A percentile compares a stretch with the other conserved stretches of the same genome.
Conservation (phyloP, 352 stramenopile species). For the Albugo laibachii region DNA sequence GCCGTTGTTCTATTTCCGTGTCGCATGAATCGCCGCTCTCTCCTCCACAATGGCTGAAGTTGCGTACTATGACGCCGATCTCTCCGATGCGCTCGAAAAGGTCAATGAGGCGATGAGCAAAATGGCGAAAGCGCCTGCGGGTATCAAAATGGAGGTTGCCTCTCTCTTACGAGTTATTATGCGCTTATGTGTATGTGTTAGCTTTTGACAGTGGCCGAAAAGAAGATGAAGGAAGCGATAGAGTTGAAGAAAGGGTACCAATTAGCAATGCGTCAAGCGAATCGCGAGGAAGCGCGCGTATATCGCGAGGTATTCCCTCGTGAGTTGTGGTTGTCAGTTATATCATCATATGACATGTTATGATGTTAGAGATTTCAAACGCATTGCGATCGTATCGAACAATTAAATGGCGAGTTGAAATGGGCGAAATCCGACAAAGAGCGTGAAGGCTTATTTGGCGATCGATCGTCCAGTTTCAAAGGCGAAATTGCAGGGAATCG, state of each 20-base stretch:
- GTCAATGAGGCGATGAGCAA: constrained; percentile 76
- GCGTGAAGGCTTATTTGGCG: constrained; percentile 51
- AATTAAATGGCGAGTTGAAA: constrained; percentile 58
- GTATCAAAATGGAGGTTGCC: constrained; percentile 36
- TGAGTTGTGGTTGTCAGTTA: not conserved
- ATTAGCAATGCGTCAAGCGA: constrained; percentile 51
- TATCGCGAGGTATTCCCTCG: constrained; percentile 39
- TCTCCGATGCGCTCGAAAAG: constrained; percentile 63
- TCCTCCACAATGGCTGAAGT: constrained; percentile 48
- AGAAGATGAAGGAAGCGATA: constrained; percentile 66
- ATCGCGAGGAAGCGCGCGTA: constrained; percentile 33
- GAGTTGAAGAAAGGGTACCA: constrained; percentile 78
- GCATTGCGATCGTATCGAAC: constrained; percentile 51
- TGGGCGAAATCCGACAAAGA: constrained; percentile 67
- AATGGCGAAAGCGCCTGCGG: constrained; percentile 49
- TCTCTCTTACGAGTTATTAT: not conserved
- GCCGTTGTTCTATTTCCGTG: not conserved
- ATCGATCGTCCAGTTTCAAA: constrained; percentile 13
- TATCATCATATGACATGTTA: not conserved
- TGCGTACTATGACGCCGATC: constrained; percentile 73
- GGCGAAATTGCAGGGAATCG: constrained; percentile 20
- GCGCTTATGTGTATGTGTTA: constrained; percentile 7
- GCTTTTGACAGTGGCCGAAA: constrained; percentile 55
- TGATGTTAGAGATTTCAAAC: constrained; percentile 61
- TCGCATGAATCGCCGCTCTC: not conserved